phyloP scores from a whole-genome alignment of 805 yeast species.

The Pichia californica region DNA sequence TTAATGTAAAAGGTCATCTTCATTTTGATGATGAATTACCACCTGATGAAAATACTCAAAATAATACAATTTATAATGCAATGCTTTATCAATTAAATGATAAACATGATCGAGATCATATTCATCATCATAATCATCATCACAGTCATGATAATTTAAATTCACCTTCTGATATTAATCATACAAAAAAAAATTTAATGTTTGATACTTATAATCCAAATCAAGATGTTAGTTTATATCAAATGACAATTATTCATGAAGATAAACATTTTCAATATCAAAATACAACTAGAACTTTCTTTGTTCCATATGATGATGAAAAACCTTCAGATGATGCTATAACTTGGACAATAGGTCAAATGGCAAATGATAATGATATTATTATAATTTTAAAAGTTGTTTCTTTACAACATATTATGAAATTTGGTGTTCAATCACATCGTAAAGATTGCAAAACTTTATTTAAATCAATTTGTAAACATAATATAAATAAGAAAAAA shows the following conservation, averaged over 20 bases:
- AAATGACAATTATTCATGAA: constrained; percentile 34
- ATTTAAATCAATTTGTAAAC: constrained; percentile 26
- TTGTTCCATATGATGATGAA: constrained; percentile 37
- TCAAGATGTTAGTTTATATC: constrained; percentile 23
- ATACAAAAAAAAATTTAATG: constrained; percentile 28
- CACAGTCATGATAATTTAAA: neutral
- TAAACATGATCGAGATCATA: constrained; percentile 6
- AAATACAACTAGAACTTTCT: constrained; percentile 33
- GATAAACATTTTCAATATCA: constrained; percentile 29
- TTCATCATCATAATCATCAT: constrained; percentile 8
- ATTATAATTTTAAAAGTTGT: constrained; percentile 39
- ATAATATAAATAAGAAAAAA: constrained; percentile 31
- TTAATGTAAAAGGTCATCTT: constrained; percentile 12
- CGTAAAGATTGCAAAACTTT: constrained; percentile 30
- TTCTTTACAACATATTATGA: constrained; percentile 25
- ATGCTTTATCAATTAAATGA: constrained; percentile 20
- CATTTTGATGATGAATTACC: constrained; percentile 17
- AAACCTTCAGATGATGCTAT: constrained; percentile 37
- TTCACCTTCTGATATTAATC: no score
- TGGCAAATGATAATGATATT: constrained; percentile 40
- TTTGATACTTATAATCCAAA: constrained; percentile 38
- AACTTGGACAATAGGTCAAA: constrained; percentile 39
- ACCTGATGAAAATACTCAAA: constrained; percentile 23
- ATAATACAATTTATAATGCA: constrained; percentile 27
- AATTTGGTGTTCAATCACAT: constrained; percentile 23